phyloP scores from a whole-genome alignment of 768 basidiomycete species.

The Daedalea quercina region DNA sequence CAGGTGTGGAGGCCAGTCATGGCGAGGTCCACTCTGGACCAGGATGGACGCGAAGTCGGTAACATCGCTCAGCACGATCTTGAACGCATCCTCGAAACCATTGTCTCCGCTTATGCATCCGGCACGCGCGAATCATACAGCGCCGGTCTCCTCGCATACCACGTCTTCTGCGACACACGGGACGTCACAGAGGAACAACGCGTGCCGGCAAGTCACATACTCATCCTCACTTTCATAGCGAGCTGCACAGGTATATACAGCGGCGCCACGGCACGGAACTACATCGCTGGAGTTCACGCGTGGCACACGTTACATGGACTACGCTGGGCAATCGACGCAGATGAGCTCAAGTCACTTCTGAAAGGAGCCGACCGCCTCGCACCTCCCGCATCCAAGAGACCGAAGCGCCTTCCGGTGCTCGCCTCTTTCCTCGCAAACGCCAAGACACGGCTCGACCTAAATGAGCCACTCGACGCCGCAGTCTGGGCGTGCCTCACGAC shows the following conservation, averaged over 20 bases:
- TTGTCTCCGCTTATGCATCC: not conserved
- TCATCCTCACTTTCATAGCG: conserved; percentile 21
- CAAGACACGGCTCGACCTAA: conserved; percentile 9
- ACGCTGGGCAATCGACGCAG: conserved; percentile 21
- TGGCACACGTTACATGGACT: conserved; percentile 42
- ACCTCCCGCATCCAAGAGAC: conserved; percentile 23
- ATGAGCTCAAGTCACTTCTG: conserved; percentile 22
- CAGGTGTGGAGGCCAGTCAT: not conserved
- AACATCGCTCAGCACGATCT: not conserved
- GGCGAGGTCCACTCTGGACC: not conserved
- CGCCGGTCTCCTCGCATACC: conserved; percentile 27
- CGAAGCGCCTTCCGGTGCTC: conserved; percentile 27
- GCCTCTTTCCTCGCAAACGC: not conserved
- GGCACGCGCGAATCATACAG: conserved; percentile 31
- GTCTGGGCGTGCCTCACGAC: conserved; percentile 14
- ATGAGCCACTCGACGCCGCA: conserved; percentile 12
- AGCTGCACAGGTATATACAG: conserved; percentile 21
- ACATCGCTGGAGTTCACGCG: conserved; percentile 30
- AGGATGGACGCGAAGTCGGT: not conserved
- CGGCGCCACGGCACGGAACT: conserved; percentile 21
- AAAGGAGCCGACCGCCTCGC: conserved; percentile 23
- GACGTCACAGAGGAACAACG: conserved; percentile 25
- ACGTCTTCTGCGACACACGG: conserved; percentile 16
- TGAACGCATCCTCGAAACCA: not conserved
- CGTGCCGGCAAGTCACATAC: conserved; percentile 18